Percentiles rank a stretch among this genome's conserved stretches.
phyloP scores from a whole-genome alignment of 257 asterid species.

The Lycium ferocissimum region DNA sequence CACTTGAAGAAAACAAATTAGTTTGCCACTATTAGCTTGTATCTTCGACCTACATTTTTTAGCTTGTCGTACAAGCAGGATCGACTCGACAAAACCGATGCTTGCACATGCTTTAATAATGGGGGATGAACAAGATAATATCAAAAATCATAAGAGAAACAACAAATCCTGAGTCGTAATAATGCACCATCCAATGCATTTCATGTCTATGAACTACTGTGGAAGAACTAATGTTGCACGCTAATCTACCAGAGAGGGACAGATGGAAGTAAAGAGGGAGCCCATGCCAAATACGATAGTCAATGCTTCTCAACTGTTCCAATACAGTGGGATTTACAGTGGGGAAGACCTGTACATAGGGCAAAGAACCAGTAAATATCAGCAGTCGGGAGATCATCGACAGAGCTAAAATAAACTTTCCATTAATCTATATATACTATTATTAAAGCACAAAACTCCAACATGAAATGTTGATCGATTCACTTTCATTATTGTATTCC shows the following conservation, averaged over 20 bases:
- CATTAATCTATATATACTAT: background rate
- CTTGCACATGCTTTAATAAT: background rate
- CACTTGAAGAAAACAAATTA: background rate
- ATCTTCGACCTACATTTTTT: slow-evolving; percentile 5
- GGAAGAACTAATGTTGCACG: background rate
- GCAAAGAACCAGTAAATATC: slow-evolving; percentile 26
- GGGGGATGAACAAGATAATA: background rate
- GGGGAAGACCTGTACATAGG: slow-evolving; percentile 79
- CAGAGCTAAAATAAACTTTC: background rate
- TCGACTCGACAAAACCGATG: slow-evolving; percentile 8
- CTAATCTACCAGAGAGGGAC: slow-evolving; percentile 85
- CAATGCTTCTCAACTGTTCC: slow-evolving; percentile 73
- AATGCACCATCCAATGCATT: slow-evolving; percentile 10
- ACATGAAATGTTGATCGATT: background rate
- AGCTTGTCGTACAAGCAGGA: background rate
- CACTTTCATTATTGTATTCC: background rate
- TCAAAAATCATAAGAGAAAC: background rate
- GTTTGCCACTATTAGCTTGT: background rate
- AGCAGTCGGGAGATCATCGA: background rate
- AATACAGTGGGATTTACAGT: slow-evolving; percentile 71
- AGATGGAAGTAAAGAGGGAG: slow-evolving; percentile 88
- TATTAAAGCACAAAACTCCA: background rate
- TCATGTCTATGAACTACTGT: background rate
- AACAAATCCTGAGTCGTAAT: background rate
- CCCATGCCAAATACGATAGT: slow-evolving; percentile 93